Evolutionary conservation across 345 rosid genomes (phyloP), one percentile per base, ranked within the genome.

Genomic region (Isatis tinctoria): DNA sequence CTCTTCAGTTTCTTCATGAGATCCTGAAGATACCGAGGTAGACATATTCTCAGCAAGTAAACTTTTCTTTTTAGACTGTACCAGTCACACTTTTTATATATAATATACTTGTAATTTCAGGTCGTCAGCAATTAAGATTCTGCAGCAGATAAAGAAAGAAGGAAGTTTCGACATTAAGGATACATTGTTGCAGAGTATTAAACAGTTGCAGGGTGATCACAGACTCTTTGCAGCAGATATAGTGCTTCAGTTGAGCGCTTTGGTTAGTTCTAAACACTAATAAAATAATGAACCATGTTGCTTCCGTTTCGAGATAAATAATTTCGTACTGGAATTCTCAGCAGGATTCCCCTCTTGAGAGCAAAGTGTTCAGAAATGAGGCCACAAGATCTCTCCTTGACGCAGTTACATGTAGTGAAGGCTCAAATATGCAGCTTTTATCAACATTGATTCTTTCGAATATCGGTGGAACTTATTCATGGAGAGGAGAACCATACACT

Each of bases 401-500:
- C 61, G 79, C 82, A 39, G 33, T 87, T 65, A 79, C 81, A 65
- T 70, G 75, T 37, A 87, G 83, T 60, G 88, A 83, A 41, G 85
- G 65, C 80, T 80, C 84, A 51, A 66, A 52, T 27, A 45, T 54
- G 40, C 93, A 88, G 75, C 49, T 77, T 45, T 75, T 89, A 64
- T 83, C 98, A 20, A 66, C 89, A 43, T 85, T 74, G 68, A 84
- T 94, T 60, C 78, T 91, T 37, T 86, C 97, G 16, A 89, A 94
- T 74, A 77, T 94, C 3, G 98, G 98, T 36, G 97, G 97, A 65
- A 94, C 96, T 41, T 94, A 86, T 81, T 68, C 93, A 49, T 89
- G 96, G 97, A 81, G 84, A 36, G 98, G 97, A 70, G 95, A 94
- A 32, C 78, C 97, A 48, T 91, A 88, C 75, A 94, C 97, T 5